Evolutionary conservation across 176 grass and related monocot species (phyloP).

Genomic region (Puya raimondii): DNA sequence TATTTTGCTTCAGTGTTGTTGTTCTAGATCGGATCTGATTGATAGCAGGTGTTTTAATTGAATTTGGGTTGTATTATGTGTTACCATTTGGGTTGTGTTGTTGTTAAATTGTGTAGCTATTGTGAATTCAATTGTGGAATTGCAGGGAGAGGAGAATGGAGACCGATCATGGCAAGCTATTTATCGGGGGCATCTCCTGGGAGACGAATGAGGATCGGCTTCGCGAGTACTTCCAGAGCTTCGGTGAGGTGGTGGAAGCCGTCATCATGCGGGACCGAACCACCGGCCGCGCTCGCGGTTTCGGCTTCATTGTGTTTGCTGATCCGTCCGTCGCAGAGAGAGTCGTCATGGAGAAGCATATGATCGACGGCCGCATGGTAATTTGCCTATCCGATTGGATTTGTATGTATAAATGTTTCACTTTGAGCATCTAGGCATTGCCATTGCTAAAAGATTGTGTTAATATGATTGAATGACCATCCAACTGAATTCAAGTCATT

Average conservation of each 20-base stretch:
- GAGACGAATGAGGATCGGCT: constrained; percentile 93
- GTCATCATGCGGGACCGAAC: constrained; percentile 88
- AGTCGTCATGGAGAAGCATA: constrained; percentile 85
- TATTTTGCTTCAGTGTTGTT: constrained; percentile 21
- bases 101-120: constrained; percentile 26
- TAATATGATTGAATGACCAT: too few species aligned
- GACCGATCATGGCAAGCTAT: constrained; percentile 86
- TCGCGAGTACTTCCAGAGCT: constrained; percentile 66
- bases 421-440: background rate
- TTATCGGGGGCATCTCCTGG: constrained; percentile 95
- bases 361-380: constrained; percentile 97
- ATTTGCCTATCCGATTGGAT: background rate
- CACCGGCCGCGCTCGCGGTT: constrained; percentile 88
- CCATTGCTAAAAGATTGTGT: background rate
- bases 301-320: constrained; percentile 77
- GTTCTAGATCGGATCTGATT: constrained; percentile 45
- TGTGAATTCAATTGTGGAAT: constrained; percentile 38
- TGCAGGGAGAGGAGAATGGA: constrained; percentile 67
- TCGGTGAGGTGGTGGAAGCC: constrained; percentile 80
- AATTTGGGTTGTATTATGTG: constrained; percentile 24
- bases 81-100: background rate
- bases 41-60: constrained; percentile 31
- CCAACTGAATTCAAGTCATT: constrained; percentile 8
- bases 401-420: background rate
- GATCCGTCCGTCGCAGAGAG: constrained; percentile 54